A percentile compares a stretch with the other conserved stretches of the same genome.
These are phyloP conservation scores for Sphaerulina vaccinii DNA, from an alignment of 2,329 filamentous ascomycete species.

Conservation along the genomic window DNA sequence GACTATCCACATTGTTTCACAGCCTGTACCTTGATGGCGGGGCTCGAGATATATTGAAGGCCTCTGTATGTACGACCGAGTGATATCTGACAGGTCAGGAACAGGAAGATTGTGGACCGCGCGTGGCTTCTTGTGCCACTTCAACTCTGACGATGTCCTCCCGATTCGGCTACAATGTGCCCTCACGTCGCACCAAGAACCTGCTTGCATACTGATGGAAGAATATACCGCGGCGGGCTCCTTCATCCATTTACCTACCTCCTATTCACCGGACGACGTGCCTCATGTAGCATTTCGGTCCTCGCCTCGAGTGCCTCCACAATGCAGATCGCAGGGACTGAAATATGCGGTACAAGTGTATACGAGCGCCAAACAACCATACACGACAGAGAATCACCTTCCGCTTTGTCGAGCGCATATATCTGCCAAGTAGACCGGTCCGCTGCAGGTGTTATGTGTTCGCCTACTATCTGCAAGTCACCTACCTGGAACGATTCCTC, in stretches of 20 bases:
- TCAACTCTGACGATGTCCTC: background rate
- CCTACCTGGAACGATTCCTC: slow-evolving; percentile 9
- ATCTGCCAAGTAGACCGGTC: background rate
- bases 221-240: background rate
- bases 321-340: background rate
- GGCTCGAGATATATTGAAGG: slow-evolving; percentile 1
- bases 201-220: background rate
- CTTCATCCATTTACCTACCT: background rate
- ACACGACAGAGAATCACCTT: background rate
- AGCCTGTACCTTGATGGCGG: slow-evolving; percentile 2
- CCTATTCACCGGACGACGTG: background rate
- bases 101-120: background rate
- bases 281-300: slow-evolving; percentile 2
- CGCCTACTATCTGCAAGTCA: slow-evolving; percentile 8
- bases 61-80: slow-evolving; percentile 1
- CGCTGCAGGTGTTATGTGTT: slow-evolving; percentile 1
- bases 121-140: slow-evolving; percentile 14
- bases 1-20: slow-evolving; percentile 4
- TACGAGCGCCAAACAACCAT: background rate
- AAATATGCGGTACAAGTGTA: background rate
- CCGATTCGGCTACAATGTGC: background rate
- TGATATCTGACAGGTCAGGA: slow-evolving; percentile 14
- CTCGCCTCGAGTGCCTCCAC: slow-evolving; percentile 3
- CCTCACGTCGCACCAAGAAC: background rate
- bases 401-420: background rate